These are phyloP conservation scores for Symmetrospora coprosmae DNA, from an alignment of 768 basidiomycete species.

Conservation along the genomic window DNA sequence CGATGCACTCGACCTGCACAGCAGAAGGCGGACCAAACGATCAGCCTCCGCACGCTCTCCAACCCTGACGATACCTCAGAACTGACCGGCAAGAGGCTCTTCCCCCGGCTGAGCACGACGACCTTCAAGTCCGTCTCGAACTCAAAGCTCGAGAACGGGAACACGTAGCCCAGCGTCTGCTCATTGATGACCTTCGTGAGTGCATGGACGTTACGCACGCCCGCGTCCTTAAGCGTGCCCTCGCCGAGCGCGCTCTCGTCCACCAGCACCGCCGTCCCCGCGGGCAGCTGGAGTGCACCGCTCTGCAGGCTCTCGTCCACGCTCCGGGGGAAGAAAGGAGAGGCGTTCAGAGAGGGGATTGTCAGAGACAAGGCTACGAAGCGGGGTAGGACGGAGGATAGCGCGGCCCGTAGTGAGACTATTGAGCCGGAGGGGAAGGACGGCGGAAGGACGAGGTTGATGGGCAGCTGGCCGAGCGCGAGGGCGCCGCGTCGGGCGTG, in stretches of 20 bases:
- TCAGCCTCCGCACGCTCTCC: too few species aligned
- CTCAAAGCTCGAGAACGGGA: slow-evolving; percentile 34
- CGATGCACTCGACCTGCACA: slow-evolving; percentile 29
- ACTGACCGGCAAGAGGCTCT: slow-evolving; percentile 32
- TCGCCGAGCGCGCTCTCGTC: slow-evolving; percentile 30
- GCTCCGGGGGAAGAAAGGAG: slow-evolving; percentile 17
- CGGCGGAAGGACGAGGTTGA: slow-evolving; percentile 30
- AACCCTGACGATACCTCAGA: neutral
- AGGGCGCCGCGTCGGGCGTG: slow-evolving; percentile 31
- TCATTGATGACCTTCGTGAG: slow-evolving; percentile 29
- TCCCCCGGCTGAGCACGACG: slow-evolving; percentile 31
- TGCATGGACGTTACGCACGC: slow-evolving; percentile 32
- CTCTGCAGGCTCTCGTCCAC: slow-evolving; percentile 31
- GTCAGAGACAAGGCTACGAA: slow-evolving; percentile 27
- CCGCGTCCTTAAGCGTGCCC: slow-evolving; percentile 33
- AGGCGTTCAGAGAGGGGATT: slow-evolving; percentile 30
- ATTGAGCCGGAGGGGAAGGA: too few species aligned
- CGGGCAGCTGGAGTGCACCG: slow-evolving; percentile 31
- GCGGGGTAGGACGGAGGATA: slow-evolving; percentile 24
- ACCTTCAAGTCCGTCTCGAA: slow-evolving; percentile 33
- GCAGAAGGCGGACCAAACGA: neutral
- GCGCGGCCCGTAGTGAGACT: too few species aligned
- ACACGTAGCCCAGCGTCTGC: slow-evolving; percentile 33
- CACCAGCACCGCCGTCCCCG: slow-evolving; percentile 28
- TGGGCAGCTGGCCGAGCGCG: slow-evolving; percentile 31